phyloP scores from a whole-genome alignment of 257 asterid genomes.

The Nicotiana attenuata region DNA sequence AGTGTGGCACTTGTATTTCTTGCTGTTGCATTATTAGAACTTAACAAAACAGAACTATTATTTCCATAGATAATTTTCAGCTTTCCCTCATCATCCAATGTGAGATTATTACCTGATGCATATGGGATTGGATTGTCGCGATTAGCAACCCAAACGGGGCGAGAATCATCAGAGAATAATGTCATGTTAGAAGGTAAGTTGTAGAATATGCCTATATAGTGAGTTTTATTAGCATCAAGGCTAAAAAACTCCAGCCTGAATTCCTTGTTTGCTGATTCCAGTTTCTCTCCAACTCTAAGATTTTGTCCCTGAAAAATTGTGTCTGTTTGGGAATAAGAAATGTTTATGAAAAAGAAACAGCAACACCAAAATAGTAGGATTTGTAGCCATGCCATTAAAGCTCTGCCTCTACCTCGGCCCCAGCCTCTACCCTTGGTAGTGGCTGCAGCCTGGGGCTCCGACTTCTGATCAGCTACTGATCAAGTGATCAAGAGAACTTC shows the following conservation, averaged over 20 bases:
- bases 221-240: neutral
- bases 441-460: too few species aligned
- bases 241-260: conserved; percentile 24
- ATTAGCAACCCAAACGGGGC: conserved; percentile 30
- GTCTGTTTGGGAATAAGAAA: neutral
- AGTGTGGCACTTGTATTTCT: conserved; percentile 26
- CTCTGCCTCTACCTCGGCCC: too few species aligned
- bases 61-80: conserved; percentile 11
- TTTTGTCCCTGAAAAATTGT: conserved; percentile 4
- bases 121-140: conserved; percentile 18
- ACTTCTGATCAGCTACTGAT: too few species aligned
- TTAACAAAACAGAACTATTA: neutral
- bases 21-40: neutral
- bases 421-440: too few species aligned
- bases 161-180: neutral
- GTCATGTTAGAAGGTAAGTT: neutral
- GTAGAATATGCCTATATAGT: conserved; percentile 29
- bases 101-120: conserved; percentile 13
- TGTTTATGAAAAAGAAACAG: neutral
- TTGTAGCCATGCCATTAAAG: neutral
- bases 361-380: neutral
- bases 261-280: conserved; percentile 19
- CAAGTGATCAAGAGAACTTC: too few species aligned
- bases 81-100: conserved; percentile 17
- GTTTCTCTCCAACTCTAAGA: conserved; percentile 12